Percentiles rank a stretch among this genome's conserved stretches.
Conservation (phyloP, 306 rosid genomes). For the Arachis hypogaea region DNA sequence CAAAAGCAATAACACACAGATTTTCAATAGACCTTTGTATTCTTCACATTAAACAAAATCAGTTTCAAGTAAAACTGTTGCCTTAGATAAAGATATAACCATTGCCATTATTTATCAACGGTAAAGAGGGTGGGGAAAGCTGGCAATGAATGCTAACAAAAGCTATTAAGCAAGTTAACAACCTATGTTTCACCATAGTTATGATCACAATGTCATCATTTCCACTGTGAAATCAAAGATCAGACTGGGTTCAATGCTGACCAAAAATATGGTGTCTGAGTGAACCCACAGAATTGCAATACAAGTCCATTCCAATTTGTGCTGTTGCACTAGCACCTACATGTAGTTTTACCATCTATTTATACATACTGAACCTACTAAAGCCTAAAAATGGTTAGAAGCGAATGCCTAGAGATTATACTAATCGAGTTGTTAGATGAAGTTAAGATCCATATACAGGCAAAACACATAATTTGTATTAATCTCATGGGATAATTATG, state of each 20-base stretch:
- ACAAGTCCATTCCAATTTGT: slow-evolving; percentile 11
- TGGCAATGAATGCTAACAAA: neutral
- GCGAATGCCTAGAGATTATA: slow-evolving; percentile 7
- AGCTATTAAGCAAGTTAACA: neutral
- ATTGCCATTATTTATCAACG: slow-evolving; percentile 6
- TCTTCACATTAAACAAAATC: slow-evolving; percentile 18
- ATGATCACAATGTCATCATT: slow-evolving; percentile 19
- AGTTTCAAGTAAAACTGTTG: slow-evolving; percentile 18
- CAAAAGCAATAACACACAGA: slow-evolving; percentile 31
- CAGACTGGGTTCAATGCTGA: slow-evolving; percentile 27
- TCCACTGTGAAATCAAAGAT: slow-evolving; percentile 26
- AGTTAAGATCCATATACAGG: slow-evolving; percentile 20
- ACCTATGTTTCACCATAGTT: slow-evolving; percentile 6
- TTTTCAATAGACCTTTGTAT: slow-evolving; percentile 11
- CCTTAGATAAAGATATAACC: slow-evolving; percentile 18
- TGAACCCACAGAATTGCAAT: slow-evolving; percentile 23
- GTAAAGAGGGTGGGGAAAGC: neutral
- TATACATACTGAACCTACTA: slow-evolving; percentile 12
- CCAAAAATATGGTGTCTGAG: slow-evolving; percentile 26
- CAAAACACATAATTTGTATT: slow-evolving; percentile 9
- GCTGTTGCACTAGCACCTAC: slow-evolving; percentile 5
- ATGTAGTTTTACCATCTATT: neutral
- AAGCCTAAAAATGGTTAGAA: slow-evolving; percentile 10
- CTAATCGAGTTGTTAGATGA: slow-evolving; percentile 23
- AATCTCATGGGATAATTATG: slow-evolving; percentile 16